Conservation (phyloP, 2,329 filamentous ascomycete species). For the Monosporascus sp. region DNA sequence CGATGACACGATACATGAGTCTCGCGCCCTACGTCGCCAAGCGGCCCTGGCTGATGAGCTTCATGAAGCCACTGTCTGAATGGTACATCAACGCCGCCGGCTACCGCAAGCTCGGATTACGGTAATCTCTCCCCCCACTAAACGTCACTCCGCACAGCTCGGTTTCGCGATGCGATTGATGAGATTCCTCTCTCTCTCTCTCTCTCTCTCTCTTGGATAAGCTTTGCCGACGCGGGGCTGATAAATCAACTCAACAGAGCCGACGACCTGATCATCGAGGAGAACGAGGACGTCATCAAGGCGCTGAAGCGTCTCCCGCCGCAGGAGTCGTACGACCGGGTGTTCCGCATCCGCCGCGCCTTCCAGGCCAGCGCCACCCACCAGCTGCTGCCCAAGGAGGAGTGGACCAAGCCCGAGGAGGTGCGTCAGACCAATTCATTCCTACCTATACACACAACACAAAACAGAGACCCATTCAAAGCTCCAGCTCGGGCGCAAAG, state of each 20-base stretch:
- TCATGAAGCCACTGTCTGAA: slow-evolving; percentile 75
- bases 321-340: slow-evolving; percentile 91
- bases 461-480: not conserved
- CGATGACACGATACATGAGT: slow-evolving; percentile 45
- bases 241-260: slow-evolving; percentile 51
- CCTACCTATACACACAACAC: not conserved
- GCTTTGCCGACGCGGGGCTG: not conserved
- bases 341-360: slow-evolving; percentile 94
- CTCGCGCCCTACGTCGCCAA: slow-evolving; percentile 73
- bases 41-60: slow-evolving; percentile 78
- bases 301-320: slow-evolving; percentile 86
- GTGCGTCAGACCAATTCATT: slow-evolving; percentile 26
- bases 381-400: slow-evolving; percentile 57
- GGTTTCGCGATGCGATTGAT: not conserved
- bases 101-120: slow-evolving; percentile 89
- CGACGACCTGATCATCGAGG: slow-evolving; percentile 93
- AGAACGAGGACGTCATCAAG: slow-evolving; percentile 78
- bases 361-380: slow-evolving; percentile 69
- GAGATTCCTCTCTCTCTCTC: not conserved
- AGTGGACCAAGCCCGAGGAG: slow-evolving; percentile 56
- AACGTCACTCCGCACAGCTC: not conserved
- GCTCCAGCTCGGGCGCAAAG: too few relatives aligned
- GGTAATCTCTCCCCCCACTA: slow-evolving; percentile 46
- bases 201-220: too few relatives aligned
- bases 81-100: slow-evolving; percentile 89